Conservation (phyloP, 2,329 filamentous ascomycete species). For the Fusarium hostae region DNA sequence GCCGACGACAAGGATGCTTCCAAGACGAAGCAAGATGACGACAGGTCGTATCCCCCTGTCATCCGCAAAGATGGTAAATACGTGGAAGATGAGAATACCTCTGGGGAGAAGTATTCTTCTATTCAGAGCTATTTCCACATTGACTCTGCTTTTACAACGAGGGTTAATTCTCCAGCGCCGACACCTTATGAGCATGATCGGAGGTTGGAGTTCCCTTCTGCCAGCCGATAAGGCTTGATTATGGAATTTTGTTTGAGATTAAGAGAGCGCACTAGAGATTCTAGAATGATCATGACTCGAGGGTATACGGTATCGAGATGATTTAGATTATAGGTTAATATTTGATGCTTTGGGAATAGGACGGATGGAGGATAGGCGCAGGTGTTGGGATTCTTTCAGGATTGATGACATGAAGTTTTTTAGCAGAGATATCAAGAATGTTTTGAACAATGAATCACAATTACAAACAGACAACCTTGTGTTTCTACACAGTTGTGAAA, state of each 20-base stretch:
- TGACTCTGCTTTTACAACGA: conserved; percentile 45
- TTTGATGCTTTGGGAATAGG: neutral
- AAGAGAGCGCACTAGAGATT: conserved; percentile 19
- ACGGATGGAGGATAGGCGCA: conserved; percentile 1
- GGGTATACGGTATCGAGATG: conserved; percentile 31
- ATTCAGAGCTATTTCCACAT: conserved; percentile 46
- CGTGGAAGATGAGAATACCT: conserved; percentile 33
- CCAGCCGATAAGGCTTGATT: conserved; percentile 1
- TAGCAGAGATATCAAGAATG: conserved; percentile 30
- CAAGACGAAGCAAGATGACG: conserved; percentile 10
- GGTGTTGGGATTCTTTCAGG: neutral
- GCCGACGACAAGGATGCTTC: conserved; percentile 30
- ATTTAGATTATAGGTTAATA: conserved; percentile 11
- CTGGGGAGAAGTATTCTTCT: conserved; percentile 34
- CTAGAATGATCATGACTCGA: conserved; percentile 21
- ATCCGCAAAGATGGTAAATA: conserved; percentile 43
- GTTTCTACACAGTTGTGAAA: neutral
- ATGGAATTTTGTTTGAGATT: conserved; percentile 10
- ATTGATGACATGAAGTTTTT: conserved; percentile 13
- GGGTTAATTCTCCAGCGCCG: conserved; percentile 47
- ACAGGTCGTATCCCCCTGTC: conserved; percentile 36
- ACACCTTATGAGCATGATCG: conserved; percentile 48
- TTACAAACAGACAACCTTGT: neutral
- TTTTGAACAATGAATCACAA: conserved; percentile 5
- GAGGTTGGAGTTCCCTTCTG: conserved; percentile 32